These are phyloP conservation scores for Oleoguttula mirabilis DNA, from an alignment of 495 filamentous ascomycete genomes.

Conservation along the genomic window DNA sequence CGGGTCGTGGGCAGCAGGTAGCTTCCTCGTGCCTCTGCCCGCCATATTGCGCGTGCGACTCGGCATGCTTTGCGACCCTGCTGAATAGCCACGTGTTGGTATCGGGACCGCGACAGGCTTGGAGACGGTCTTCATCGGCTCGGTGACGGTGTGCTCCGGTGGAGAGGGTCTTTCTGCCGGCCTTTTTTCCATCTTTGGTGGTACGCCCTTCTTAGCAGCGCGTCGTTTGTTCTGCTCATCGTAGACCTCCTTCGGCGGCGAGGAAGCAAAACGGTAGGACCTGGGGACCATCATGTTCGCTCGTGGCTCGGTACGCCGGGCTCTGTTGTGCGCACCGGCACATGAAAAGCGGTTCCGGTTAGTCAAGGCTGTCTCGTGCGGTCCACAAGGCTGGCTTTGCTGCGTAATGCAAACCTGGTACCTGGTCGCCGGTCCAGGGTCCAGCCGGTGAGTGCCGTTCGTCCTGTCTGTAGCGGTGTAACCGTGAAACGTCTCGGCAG, in stretches of 20 bases:
- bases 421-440: not conserved
- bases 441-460: not conserved
- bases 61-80: not conserved
- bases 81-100: not conserved
- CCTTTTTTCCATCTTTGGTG: not conserved
- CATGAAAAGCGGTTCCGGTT: not conserved
- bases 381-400: too few species aligned
- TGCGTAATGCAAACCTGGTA: too few species aligned
- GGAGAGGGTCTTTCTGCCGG: not conserved
- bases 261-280: constrained; percentile 13
- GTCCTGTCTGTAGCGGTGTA: not conserved
- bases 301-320: not conserved
- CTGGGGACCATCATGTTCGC: constrained; percentile 21
- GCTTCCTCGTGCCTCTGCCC: not conserved
- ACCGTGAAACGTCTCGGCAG: constrained; percentile 1
- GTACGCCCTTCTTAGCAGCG: not conserved
- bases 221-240: not conserved
- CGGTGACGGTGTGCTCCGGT: constrained; percentile 1
- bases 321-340: too few species aligned
- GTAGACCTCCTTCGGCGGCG: constrained; percentile 8
- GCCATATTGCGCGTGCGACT: not conserved
- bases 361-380: too few species aligned
- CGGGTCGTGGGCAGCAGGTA: constrained; percentile 21
- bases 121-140: constrained; percentile 4
- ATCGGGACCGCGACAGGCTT: constrained; percentile 14